Conservation (phyloP, 139 green algal species). For the Edaphochlamys debaryana region DNA sequence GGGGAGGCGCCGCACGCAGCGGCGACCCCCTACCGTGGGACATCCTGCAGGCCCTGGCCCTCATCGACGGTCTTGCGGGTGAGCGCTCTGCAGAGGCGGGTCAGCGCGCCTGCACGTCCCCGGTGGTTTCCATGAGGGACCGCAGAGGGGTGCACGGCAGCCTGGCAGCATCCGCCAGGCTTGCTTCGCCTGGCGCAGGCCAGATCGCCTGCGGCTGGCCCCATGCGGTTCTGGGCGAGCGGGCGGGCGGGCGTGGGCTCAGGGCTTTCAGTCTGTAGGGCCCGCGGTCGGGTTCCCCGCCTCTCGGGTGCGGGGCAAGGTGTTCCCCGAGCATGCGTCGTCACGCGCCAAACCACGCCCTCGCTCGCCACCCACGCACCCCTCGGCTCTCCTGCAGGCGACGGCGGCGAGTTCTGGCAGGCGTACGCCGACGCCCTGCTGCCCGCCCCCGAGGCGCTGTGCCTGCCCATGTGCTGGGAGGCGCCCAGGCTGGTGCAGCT, state of each 20-base stretch:
- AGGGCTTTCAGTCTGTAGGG: too few relatives aligned
- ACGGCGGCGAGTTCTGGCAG: conserved; percentile 45
- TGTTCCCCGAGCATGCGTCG: too few relatives aligned
- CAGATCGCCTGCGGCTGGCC: too few relatives aligned
- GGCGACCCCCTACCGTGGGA: conserved; percentile 69
- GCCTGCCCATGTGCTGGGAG: conserved; percentile 67
- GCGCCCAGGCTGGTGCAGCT: conserved; percentile 59
- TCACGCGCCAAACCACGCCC: background rate
- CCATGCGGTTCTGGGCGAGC: background rate
- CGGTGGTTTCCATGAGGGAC: too few relatives aligned
- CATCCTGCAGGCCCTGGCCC: conserved; percentile 68
- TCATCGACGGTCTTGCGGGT: conserved; percentile 70
- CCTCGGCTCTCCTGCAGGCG: background rate
- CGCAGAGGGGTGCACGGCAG: too few relatives aligned
- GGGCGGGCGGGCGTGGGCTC: background rate
- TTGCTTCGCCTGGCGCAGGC: too few relatives aligned
- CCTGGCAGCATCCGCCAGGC: too few relatives aligned
- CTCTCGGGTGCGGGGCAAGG: too few relatives aligned
- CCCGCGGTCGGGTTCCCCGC: too few relatives aligned
- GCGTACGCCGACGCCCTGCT: conserved; percentile 54
- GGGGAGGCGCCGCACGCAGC: conserved; percentile 1
- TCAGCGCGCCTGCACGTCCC: too few relatives aligned
- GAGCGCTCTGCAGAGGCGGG: too few relatives aligned
- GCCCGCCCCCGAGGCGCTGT: conserved; percentile 58
- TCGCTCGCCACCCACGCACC: too few relatives aligned